Conservation (phyloP, 345 rosid genomes). For the Euphorbia lathyris region DNA sequence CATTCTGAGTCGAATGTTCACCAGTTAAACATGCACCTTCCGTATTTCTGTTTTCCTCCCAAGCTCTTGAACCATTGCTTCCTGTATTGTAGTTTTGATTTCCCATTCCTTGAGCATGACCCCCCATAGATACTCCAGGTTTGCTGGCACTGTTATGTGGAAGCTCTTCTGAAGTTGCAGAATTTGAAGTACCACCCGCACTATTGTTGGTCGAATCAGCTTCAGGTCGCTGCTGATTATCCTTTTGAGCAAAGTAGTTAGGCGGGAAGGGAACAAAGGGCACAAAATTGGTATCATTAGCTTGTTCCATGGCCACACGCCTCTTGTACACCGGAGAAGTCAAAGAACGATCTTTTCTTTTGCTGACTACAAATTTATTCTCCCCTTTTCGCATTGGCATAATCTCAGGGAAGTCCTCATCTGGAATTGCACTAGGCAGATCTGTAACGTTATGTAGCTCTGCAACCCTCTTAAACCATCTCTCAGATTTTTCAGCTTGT, state of each 20-base stretch:
- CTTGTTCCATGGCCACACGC: constrained; percentile 47
- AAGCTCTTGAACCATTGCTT: constrained; percentile 12
- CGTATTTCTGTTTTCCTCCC: constrained; percentile 16
- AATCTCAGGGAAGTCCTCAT: constrained; percentile 25
- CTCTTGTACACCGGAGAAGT: constrained; percentile 70
- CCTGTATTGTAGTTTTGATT: constrained; percentile 21
- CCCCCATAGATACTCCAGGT: background rate
- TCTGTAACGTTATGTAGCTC: constrained; percentile 31
- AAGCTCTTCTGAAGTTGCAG: constrained; percentile 26
- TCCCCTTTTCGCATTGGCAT: constrained; percentile 30
- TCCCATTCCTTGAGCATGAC: constrained; percentile 20
- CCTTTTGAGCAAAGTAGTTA: constrained; percentile 60
- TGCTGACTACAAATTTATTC: constrained; percentile 30
- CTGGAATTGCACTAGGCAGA: constrained; percentile 20
- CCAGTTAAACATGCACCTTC: constrained; percentile 11
- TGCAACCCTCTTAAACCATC: constrained; percentile 33
- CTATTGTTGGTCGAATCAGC: constrained; percentile 23
- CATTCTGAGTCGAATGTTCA: constrained; percentile 22
- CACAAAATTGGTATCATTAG: constrained; percentile 50
- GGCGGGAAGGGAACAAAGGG: constrained; percentile 91
- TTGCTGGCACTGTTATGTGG: constrained; percentile 13
- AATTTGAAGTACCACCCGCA: constrained; percentile 27
- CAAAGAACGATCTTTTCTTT: constrained; percentile 27
- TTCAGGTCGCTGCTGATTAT: constrained; percentile 32
- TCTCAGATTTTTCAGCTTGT: constrained; percentile 47